Percentiles rank a stretch among this genome's conserved stretches.
Evolutionary conservation across 2,329 filamentous ascomycete genomes (phyloP).

Genomic region (Polytolypa hystricis): DNA sequence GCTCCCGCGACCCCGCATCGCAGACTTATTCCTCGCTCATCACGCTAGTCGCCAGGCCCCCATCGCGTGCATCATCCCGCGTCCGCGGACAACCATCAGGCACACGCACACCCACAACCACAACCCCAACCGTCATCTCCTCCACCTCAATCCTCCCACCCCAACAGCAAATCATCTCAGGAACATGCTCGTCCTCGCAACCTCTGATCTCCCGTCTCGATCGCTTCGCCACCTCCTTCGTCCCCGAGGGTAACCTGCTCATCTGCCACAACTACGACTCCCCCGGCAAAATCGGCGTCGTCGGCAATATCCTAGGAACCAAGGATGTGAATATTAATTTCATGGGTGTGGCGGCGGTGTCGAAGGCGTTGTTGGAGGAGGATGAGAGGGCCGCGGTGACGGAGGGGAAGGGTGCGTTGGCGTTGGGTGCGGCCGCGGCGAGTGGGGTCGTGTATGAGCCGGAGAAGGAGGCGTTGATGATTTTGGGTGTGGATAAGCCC

Average conservation of each 20-base stretch:
- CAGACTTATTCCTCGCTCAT: constrained; percentile 60
- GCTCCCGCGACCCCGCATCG: constrained; percentile 49
- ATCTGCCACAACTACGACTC: constrained; percentile 73
- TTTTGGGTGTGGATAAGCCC: constrained; percentile 58
- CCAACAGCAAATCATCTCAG: constrained; percentile 42
- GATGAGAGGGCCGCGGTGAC: constrained; percentile 12
- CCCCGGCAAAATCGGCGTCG: constrained; percentile 71
- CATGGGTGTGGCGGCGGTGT: constrained; percentile 57
- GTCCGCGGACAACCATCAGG: constrained; percentile 16
- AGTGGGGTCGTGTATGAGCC: constrained; percentile 22
- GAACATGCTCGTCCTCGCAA: constrained; percentile 26
- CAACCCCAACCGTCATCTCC: constrained; percentile 7
- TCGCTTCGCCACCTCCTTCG: constrained; percentile 62
- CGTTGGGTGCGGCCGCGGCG: constrained; percentile 14
- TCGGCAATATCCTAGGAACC: constrained; percentile 58
- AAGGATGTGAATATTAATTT: constrained; percentile 67
- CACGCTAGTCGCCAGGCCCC: constrained; percentile 48
- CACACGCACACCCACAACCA: constrained; percentile 1
- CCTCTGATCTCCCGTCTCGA: constrained; percentile 60
- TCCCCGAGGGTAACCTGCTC: constrained; percentile 61
- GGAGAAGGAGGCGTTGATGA: constrained; percentile 66
- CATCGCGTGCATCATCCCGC: constrained; percentile 24
- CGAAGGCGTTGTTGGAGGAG: constrained; percentile 12
- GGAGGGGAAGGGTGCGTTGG: constrained; percentile 13
- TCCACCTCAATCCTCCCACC: constrained; percentile 12